Evolutionary conservation across 1,284 basidiomycete genomes (phyloP), one percentile per base, ranked within the genome.

Genomic region (Ceratobasidium theobromae): DNA sequence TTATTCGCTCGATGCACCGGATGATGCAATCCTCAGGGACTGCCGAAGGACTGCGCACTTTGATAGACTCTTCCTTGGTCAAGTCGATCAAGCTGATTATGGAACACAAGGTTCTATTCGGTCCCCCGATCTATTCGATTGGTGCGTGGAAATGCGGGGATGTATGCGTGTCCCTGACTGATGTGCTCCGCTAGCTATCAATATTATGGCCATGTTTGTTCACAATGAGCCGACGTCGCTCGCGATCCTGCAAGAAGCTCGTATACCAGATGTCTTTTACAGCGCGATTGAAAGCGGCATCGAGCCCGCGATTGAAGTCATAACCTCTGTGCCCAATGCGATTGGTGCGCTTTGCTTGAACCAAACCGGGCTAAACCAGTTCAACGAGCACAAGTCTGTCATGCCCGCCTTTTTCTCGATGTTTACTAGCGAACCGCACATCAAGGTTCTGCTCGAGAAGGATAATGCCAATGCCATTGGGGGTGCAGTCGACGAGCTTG

Each of bases 201-300:
- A 96, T 77, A 92, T 98, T 75, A 95, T 98, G 88, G 88, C 96
- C 4, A 95, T 95, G 0, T 98, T 99, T 76, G 89, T 99, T 16
- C 96, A 99, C 81, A 99, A 98, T 73, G 97, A 99, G 77, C 97
- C 97, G 9, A 98, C 96, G 0, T 97, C 93, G 12, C 80, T 99
- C 65, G 80, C 86, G 0, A 90, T 95, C 57, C 88, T 99, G 40
- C 97, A 99, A 76, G 97, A 99, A 76, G 84, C 87, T 53, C 86
- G 89, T 27, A 77, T 99, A 1, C 97, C 97, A 0, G 92, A 96
- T 73, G 84, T 87, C 0, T 92, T 99, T 71, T 97, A 95, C 76
- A 83, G 84, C 66, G 84, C 89, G 4, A 85, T 99, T 62, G 93
- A 96, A 76, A 80, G 81, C 40, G 89, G 89, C 14, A 83, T 98